Evolutionary conservation across 2,329 filamentous ascomycete genomes (phyloP).

Genomic region (Neoscytalidium dimidiatum): DNA sequence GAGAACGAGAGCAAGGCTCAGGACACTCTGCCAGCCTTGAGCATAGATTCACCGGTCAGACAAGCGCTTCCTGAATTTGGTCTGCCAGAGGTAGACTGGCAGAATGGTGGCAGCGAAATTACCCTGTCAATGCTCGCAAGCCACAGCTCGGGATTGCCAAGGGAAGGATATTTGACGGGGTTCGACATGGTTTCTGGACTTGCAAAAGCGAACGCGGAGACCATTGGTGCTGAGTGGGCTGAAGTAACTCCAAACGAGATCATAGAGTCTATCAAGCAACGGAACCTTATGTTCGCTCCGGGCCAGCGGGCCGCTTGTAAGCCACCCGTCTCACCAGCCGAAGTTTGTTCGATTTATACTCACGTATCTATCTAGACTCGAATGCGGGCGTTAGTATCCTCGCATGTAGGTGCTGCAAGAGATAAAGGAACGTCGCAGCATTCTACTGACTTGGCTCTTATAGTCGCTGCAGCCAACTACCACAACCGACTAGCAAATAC

Average conservation of each 20-base stretch:
- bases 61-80: constrained; percentile 28
- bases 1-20: constrained; percentile 23
- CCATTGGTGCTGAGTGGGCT: constrained; percentile 32
- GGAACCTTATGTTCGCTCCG: constrained; percentile 32
- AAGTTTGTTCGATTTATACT: not conserved
- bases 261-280: constrained; percentile 25
- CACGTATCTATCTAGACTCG: constrained; percentile 24
- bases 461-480: constrained; percentile 27
- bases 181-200: constrained; percentile 31
- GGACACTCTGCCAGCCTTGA: constrained; percentile 20
- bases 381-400: constrained; percentile 33
- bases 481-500: constrained; percentile 27
- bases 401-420: constrained; percentile 19
- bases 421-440: not conserved
- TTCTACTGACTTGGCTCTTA: constrained; percentile 11
- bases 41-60: constrained; percentile 29
- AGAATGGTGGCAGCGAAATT: constrained; percentile 34
- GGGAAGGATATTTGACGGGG: constrained; percentile 33
- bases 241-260: constrained; percentile 25
- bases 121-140: constrained; percentile 35
- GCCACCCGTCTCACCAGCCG: not conserved
- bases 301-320: constrained; percentile 30
- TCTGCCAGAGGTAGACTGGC: constrained; percentile 30
- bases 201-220: constrained; percentile 28
- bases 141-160: constrained; percentile 31